A percentile compares a stretch with the other conserved stretches of the same genome.
These are phyloP conservation scores for Cryptosporidium baileyi DNA, from an alignment of 169 alveolate genomes.

Conservation along the genomic window DNA sequence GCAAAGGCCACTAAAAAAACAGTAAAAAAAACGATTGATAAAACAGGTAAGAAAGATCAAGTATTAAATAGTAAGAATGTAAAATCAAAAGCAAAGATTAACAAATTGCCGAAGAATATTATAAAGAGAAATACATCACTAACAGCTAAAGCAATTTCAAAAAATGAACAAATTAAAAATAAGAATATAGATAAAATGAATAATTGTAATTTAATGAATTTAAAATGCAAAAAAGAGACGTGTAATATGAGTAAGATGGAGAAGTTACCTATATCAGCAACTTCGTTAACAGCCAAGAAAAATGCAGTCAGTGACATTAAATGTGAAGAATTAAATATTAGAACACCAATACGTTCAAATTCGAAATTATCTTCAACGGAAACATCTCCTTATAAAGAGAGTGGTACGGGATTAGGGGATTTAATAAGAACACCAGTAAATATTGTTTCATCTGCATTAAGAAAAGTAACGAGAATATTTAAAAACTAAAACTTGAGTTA, in stretches of 20 bases:
- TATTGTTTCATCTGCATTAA: slow-evolving; percentile 47
- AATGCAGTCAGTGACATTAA: not conserved
- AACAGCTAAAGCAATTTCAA: not conserved
- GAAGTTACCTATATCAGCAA: slow-evolving; percentile 48
- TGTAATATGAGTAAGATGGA: not conserved
- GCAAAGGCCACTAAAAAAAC: not conserved
- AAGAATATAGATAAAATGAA: slow-evolving; percentile 9
- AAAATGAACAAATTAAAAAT: slow-evolving; percentile 8
- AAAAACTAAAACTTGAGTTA: too few relatives aligned
- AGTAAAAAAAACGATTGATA: slow-evolving; percentile 17
- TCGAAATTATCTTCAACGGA: not conserved
- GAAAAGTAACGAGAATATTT: slow-evolving; percentile 40
- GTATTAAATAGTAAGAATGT: slow-evolving; percentile 12
- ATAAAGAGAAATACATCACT: not conserved
- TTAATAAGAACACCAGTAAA: slow-evolving; percentile 60
- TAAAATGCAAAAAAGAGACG: not conserved
- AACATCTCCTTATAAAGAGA: not conserved
- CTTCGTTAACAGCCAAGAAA: slow-evolving; percentile 29
- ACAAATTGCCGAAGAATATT: not conserved
- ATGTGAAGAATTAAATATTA: not conserved
- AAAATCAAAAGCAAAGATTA: slow-evolving; percentile 5
- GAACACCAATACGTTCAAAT: slow-evolving; percentile 24
- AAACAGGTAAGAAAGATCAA: not conserved
- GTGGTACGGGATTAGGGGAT: slow-evolving; percentile 8
- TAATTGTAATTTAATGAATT: not conserved